A percentile compares a stretch with the other conserved stretches of the same genome.
phyloP scores from a whole-genome alignment of 2,329 filamentous ascomycete genomes.

The Elsinoe arachidis region DNA sequence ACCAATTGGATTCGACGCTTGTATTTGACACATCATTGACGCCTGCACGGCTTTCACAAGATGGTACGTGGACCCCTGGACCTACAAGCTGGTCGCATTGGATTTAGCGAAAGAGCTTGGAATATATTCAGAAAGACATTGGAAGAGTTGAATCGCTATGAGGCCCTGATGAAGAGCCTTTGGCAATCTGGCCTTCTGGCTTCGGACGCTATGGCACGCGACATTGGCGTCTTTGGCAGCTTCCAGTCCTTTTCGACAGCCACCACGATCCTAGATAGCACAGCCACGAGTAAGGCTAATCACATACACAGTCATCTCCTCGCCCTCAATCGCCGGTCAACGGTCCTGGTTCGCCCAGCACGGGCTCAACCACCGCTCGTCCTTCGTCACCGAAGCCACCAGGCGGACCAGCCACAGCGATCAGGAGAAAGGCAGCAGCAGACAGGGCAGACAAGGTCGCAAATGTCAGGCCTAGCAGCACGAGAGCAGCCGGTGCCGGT shows the following conservation, averaged over 20 bases:
- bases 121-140: background rate
- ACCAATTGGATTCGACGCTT: background rate
- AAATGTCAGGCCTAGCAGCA: conserved; percentile 87
- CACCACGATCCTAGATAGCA: too few relatives aligned
- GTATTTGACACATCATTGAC: background rate
- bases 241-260: too few relatives aligned
- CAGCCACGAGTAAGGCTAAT: background rate
- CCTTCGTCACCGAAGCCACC: conserved; percentile 81
- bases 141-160: too few relatives aligned
- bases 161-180: background rate
- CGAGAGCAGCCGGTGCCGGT: conserved; percentile 84
- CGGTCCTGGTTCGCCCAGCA: conserved; percentile 44
- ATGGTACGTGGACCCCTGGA: conserved; percentile 7
- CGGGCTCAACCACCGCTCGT: conserved; percentile 63
- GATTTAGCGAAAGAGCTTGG: background rate
- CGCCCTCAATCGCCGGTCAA: conserved; percentile 31
- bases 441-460: conserved; percentile 96
- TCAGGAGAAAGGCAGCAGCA: conserved; percentile 87
- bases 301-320: conserved; percentile 26
- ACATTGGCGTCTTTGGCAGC: background rate
- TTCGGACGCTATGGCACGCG: background rate
- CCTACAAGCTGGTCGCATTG: background rate
- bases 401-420: conserved; percentile 88
- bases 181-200: background rate
- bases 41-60: background rate